Evolutionary conservation across 2,329 filamentous ascomycete species (phyloP), one percentile per base, ranked within the genome.

Genomic region (Scortechinia acanthostroma): DNA sequence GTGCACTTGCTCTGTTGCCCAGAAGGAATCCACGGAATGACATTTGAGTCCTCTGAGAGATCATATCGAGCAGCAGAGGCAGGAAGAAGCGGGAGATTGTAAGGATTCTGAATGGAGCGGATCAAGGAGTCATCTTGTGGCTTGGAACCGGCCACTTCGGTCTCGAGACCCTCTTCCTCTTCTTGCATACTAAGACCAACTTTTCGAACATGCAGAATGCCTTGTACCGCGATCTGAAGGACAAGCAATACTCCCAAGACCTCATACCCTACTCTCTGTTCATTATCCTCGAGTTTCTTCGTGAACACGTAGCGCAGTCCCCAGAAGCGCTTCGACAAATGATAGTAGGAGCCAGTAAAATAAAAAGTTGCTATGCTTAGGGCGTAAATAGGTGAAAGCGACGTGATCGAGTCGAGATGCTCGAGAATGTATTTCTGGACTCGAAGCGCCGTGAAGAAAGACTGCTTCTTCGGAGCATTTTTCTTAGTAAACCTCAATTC

Each of bases 301-400:
- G 35, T 40, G 17, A 40, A 40, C 35, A 40, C 35, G 35, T 40
- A 40, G 10, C 35, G 35, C 10, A 40, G 35, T 6, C 20, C 20
- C 35, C 35, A 40, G 17, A 40, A 13, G 13, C 35, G 6, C 17
- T 40, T 40, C 10, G 35, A 40, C 10, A 40, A 17, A 19, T 40
- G 35, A 17, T 40, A 40, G 20, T 40, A 40, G 13, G 35, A 40
- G 10, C 35, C 35, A 17, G 35, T 40, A 17, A 40, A 40, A 19
- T 40, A 40, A 17, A 40, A 40, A 6, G 35, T 40, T 17, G 35
- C 35, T 6, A 40, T 40, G 35, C 35, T 40, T 13, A 40, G 10
- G 17, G 35, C 35, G 17, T 40, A 40, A 40, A 40, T 19, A 40
- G 35, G 35, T 17, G 35, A 40, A 6, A 40, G 35, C 10, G 35